Conservation (phyloP, 768 basidiomycete genomes). For the Chalciporus chontae region DNA sequence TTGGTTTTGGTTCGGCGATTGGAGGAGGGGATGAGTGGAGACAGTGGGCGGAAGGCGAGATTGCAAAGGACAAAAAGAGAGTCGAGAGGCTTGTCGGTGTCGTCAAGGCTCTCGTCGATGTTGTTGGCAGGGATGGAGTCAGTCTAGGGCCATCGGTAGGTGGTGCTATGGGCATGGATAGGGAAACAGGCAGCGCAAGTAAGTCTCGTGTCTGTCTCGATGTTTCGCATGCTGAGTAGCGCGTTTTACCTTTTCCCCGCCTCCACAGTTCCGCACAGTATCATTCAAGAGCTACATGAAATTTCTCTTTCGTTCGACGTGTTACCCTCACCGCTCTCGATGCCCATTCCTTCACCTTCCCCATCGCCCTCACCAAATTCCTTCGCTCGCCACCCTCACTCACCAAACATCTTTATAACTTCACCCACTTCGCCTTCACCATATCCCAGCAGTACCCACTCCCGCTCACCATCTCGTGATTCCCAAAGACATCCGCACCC, state of each 20-base stretch:
- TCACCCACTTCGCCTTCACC: conserved; percentile 50
- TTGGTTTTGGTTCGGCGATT: conserved; percentile 1
- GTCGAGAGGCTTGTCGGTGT: conserved; percentile 58
- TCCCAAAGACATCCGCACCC: conserved; percentile 10
- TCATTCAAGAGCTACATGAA: conserved; percentile 26
- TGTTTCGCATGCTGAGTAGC: conserved; percentile 3
- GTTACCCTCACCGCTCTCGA: conserved; percentile 13
- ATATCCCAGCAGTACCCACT: conserved; percentile 11
- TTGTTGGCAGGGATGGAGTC: conserved; percentile 41
- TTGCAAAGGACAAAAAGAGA: conserved; percentile 55
- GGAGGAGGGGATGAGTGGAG: conserved; percentile 27
- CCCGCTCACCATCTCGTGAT: conserved; percentile 20
- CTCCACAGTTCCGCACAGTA: conserved; percentile 14
- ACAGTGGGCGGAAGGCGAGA: conserved; percentile 35
- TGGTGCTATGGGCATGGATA: background rate
- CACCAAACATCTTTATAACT: conserved; percentile 72
- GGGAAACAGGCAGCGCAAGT: conserved; percentile 12
- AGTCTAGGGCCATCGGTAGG: background rate
- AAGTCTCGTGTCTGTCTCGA: background rate
- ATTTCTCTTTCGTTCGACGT: conserved; percentile 27
- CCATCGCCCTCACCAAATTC: conserved; percentile 27
- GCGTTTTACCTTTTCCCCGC: background rate
- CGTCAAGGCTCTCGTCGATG: conserved; percentile 61
- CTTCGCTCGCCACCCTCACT: conserved; percentile 22
- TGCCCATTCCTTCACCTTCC: conserved; percentile 21